These are phyloP conservation scores for Calophaca sinica DNA, from an alignment of 306 rosid genomes.

Conservation along the genomic window DNA sequence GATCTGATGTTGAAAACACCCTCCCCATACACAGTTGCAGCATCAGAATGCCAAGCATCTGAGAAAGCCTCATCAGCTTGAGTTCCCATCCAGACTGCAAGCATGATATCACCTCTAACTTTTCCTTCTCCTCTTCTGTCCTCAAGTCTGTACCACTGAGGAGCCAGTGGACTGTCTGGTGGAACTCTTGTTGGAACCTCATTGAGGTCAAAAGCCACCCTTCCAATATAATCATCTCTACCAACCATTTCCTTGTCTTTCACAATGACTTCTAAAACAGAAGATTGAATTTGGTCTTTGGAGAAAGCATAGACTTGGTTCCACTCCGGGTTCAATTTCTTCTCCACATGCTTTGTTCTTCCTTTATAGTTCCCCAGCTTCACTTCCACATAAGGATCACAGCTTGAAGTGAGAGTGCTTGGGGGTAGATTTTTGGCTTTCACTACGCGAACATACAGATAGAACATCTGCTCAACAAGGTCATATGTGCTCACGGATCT, in stretches of 20 bases:
- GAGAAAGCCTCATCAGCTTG: constrained; percentile 97
- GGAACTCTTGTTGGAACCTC: constrained; percentile 95
- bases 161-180: constrained; percentile 93
- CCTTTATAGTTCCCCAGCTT: constrained; percentile 91
- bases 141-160: constrained; percentile 92
- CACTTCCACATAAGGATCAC: constrained; percentile 95
- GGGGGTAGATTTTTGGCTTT: constrained; percentile 87
- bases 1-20: constrained; percentile 83
- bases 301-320: constrained; percentile 95
- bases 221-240: constrained; percentile 86
- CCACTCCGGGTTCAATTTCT: constrained; percentile 88
- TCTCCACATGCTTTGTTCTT: constrained; percentile 79
- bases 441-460: constrained; percentile 79
- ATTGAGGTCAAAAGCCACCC: constrained; percentile 80
- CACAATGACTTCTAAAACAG: constrained; percentile 80
- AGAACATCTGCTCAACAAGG: constrained; percentile 88
- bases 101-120: constrained; percentile 88
- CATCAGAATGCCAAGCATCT: constrained; percentile 96
- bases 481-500: constrained; percentile 79
- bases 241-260: constrained; percentile 90
- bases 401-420: constrained; percentile 64
- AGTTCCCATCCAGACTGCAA: constrained; percentile 98
- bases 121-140: constrained; percentile 73
- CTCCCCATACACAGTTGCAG: constrained; percentile 81
- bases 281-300: constrained; percentile 83